Evolutionary conservation across 441 rosid genomes (phyloP).

Genomic region (Macaranga tanarius): DNA sequence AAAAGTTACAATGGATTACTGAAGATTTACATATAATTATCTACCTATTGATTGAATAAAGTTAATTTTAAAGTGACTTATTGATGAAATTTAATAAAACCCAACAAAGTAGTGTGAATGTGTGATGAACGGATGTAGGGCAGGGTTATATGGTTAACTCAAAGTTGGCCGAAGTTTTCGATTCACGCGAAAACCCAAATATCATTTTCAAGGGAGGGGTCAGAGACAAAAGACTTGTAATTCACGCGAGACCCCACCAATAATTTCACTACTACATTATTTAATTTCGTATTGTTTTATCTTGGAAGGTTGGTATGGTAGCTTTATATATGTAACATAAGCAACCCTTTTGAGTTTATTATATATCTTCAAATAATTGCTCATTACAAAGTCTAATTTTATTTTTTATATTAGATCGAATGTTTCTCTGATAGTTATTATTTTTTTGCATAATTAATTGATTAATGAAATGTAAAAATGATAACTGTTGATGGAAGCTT

Average conservation of each 20-base stretch:
- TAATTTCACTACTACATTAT: conserved; percentile 2
- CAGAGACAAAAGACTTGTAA: not conserved
- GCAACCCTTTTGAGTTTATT: too few relatives aligned
- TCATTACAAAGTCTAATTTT: too few relatives aligned
- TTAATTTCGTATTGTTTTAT: not conserved
- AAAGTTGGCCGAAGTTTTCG: not conserved
- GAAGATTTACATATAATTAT: too few relatives aligned
- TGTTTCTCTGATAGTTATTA: too few relatives aligned
- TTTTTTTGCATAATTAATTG: not conserved
- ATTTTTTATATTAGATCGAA: too few relatives aligned
- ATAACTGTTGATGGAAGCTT: not conserved
- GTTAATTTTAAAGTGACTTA: not conserved
- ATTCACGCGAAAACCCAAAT: not conserved
- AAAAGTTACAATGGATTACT: too few relatives aligned
- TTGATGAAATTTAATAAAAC: not conserved
- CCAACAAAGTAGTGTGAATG: not conserved
- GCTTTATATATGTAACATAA: too few relatives aligned
- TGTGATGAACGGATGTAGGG: not conserved
- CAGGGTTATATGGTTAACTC: not conserved
- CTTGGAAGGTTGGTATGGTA: too few relatives aligned
- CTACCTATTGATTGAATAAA: too few relatives aligned
- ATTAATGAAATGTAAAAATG: not conserved
- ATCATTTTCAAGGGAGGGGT: conserved; percentile 6
- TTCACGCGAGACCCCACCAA: conserved; percentile 25
- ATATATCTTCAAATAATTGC: too few relatives aligned